Evolutionary conservation across 2,329 filamentous ascomycete genomes (phyloP), one percentile per base, ranked within the genome.

Genomic region (Neonectria magnoliae): DNA sequence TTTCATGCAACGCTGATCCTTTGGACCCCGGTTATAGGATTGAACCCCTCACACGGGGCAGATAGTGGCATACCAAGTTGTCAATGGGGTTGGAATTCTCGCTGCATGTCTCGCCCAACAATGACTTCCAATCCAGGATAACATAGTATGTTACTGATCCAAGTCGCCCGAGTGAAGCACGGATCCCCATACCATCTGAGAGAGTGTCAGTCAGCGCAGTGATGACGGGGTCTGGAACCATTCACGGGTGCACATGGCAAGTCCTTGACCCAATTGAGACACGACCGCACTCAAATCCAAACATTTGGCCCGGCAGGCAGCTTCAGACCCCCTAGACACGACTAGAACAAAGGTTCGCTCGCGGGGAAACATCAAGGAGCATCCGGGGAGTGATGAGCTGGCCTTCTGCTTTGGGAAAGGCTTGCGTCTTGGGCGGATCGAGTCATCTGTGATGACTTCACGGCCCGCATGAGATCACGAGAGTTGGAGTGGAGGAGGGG

Each of bases 341-440:
- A 61, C 60, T 67, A 60, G 58, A 60, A 68, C 63, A 67, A 66
- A 69, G 65, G 60, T 62, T 63, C 65, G 54, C 60, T 65, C 61
- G 65, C 67, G 67, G 62, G 71, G 68, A 65, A 67, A 68, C 67
- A 64, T 60, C 60, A 45, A 65, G 52, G 66, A 55, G 62, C 59
- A 69, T 64, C 71, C 70, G 68, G 57, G 57, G 57, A 62, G 57
- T 64, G 70, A 59, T 77, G 75, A 76, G 74, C 57, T 77, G 74
- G 71, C 76, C 70, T 75, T 70, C 73, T 75, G 69, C 65, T 75
- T 77, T 66, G 65, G 76, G 76, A 74, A 74, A 71, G 66, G 70
- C 68, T 62, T 73, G 74, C 76, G 68, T 75, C 69, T 67, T 64
- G 60, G 65, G 53, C 64, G 58, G 66, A 66, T 70, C 62, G 31